Evolutionary conservation across 352 stramenopile genomes (phyloP), one percentile per base, ranked within the genome.

Genomic region (Globisporangium camurandrum): DNA sequence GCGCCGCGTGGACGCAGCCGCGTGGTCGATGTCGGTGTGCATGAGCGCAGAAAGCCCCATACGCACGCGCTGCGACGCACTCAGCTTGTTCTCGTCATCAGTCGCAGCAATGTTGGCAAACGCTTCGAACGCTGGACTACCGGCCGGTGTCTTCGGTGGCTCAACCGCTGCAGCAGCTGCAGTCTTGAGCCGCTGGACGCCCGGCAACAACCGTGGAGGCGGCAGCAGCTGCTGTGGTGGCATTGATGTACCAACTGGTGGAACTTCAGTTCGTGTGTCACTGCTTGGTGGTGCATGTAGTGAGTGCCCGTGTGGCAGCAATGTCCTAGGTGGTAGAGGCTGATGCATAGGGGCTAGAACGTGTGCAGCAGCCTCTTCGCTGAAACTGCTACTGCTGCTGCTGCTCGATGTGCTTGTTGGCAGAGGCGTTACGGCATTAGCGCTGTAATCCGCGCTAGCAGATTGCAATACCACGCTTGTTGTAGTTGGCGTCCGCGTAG

Each of bases 61-160:
- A 1, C 77, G 71, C 30, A 83, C 66, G 6, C 67, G 68, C 59
- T 88, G 75, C 8, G 74, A 69, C 4, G 75, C 75, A 46, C 65
- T 87, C 12, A 82, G 61, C n/a, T 49, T 64, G 36, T 28, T 52
- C 26, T 49, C 43, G 28, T 47, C 41, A 16, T 51, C 42, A n/a
- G n/a, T n/a, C n/a, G n/a, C n/a, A 20, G 58, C 56, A 6, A 66
- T 56, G 11, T 61, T 49, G 19, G 69, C 65, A 9, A 48, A 49
- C 8, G 51, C 45, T 5, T 56, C 46, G 43, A 78, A 69, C 8
- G n/a, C 62, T 1, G 63, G 66, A 9, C 58, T 69, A 4, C 74
- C 69, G 2, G 68, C 57, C 3, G 73, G 72, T 0, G 75, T 86
- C 57, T 84, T 90, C 3, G 71, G 79, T 5, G 69, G 62, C 19